Evolutionary conservation across 2,329 filamentous ascomycete genomes (phyloP).

Genomic region (Periconia macrospinosa): DNA sequence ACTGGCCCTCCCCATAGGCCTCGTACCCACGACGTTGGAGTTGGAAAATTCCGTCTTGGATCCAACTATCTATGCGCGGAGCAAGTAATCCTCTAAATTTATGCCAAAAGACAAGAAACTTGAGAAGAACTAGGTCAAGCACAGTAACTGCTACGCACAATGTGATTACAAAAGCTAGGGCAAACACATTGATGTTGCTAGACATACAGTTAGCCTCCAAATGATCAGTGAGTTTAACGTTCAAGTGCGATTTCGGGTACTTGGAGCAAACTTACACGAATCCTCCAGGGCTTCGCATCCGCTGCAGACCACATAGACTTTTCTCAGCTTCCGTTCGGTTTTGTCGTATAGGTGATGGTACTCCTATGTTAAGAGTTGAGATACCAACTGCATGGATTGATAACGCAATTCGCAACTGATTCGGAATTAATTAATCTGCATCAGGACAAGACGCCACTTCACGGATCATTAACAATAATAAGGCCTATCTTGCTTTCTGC

Average conservation of each 20-base stretch:
- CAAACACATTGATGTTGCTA: slow-evolving; percentile 28
- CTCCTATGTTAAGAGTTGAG: too few species aligned
- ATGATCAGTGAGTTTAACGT: neutral
- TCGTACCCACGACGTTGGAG: slow-evolving; percentile 29
- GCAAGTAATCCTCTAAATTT: slow-evolving; percentile 16
- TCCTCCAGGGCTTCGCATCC: slow-evolving; percentile 20
- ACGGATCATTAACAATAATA: too few species aligned
- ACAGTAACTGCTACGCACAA: slow-evolving; percentile 14
- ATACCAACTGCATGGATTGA: too few species aligned
- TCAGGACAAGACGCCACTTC: too few species aligned
- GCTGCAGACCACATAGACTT: slow-evolving; percentile 14
- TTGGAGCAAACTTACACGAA: slow-evolving; percentile 15
- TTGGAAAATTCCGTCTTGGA: slow-evolving; percentile 29
- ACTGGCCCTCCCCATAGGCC: slow-evolving; percentile 13
- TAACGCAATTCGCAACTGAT: too few species aligned
- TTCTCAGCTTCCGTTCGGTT: slow-evolving; percentile 9
- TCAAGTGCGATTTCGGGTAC: neutral
- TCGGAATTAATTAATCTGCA: too few species aligned
- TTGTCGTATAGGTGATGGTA: neutral
- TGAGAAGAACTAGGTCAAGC: slow-evolving; percentile 16
- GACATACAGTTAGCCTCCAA: neutral
- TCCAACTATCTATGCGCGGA: slow-evolving; percentile 26
- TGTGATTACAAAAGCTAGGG: slow-evolving; percentile 16
- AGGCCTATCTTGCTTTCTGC: too few species aligned
- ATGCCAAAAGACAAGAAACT: slow-evolving; percentile 19